phyloP scores from a whole-genome alignment of 2,329 filamentous ascomycete species.

The Xylariales sp. region DNA sequence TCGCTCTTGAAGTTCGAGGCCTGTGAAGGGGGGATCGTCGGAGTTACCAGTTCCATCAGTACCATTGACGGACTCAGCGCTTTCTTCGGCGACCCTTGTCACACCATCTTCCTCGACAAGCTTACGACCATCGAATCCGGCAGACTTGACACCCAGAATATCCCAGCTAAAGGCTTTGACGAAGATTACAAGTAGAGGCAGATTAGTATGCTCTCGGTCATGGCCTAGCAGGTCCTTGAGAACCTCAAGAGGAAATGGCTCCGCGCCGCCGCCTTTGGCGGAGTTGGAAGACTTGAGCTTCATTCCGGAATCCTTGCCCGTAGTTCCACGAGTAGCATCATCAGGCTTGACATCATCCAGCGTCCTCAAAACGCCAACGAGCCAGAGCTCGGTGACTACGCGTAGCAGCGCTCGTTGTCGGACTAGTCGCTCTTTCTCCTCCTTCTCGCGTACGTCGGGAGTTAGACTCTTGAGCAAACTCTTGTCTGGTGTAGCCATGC shows the following conservation, averaged over 20 bases:
- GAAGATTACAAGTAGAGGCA: conserved; percentile 89
- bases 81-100: conserved; percentile 45
- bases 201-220: conserved; percentile 85
- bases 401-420: conserved; percentile 82
- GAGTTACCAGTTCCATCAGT: conserved; percentile 37
- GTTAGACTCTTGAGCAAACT: conserved; percentile 71
- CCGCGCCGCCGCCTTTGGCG: conserved; percentile 64
- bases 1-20: conserved; percentile 73
- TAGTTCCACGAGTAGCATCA: conserved; percentile 56
- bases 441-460: conserved; percentile 81
- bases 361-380: conserved; percentile 81
- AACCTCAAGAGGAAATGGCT: conserved; percentile 96
- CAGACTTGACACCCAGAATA: conserved; percentile 72
- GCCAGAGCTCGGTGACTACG: conserved; percentile 93
- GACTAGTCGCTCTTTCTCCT: conserved; percentile 88
- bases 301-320: conserved; percentile 57
- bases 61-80: conserved; percentile 46
- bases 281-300: conserved; percentile 50
- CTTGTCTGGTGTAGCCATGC: conserved; percentile 87
- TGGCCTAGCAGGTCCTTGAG: conserved; percentile 92
- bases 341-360: conserved; percentile 64
- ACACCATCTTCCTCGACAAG: conserved; percentile 76
- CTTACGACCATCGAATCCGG: conserved; percentile 74
- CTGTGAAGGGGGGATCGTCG: conserved; percentile 69
- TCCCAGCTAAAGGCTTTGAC: conserved; percentile 98